These are phyloP conservation scores for Emericellopsis atlantica DNA, from an alignment of 2,329 filamentous ascomycete genomes.

Conservation along the genomic window DNA sequence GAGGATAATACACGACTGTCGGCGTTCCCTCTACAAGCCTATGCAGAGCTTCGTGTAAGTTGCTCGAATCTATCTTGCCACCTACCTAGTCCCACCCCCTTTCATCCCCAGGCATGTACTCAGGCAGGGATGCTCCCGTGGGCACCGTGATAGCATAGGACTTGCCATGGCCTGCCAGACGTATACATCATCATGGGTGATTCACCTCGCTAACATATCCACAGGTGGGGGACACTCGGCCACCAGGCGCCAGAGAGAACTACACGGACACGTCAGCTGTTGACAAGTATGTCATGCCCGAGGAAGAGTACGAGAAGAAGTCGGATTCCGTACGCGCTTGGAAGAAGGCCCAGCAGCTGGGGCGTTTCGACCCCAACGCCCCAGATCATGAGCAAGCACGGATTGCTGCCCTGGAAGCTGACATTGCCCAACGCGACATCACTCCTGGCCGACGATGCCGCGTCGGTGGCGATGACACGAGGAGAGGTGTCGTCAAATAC, in stretches of 20 bases:
- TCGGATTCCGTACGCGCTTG: conserved; percentile 83
- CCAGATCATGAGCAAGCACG: conserved; percentile 62
- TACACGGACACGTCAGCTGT: conserved; percentile 71
- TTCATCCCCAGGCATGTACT: background rate
- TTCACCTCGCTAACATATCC: no score
- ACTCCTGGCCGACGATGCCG: conserved; percentile 49
- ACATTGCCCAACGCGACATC: conserved; percentile 59
- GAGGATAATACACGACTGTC: conserved; percentile 58
- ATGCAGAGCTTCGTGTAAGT: conserved; percentile 73
- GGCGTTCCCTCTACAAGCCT: conserved; percentile 55
- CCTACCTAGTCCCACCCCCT: background rate
- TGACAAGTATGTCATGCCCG: conserved; percentile 83
- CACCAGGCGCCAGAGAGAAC: conserved; percentile 61
- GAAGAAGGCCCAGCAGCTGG: conserved; percentile 93
- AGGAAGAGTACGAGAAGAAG: conserved; percentile 73
- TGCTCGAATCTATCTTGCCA: background rate
- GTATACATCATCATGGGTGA: no score
- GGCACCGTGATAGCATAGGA: no score
- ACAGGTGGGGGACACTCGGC: conserved; percentile 71
- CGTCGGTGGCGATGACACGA: conserved; percentile 53
- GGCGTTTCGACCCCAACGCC: conserved; percentile 83
- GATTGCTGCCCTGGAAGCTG: conserved; percentile 52
- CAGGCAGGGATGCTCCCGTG: no score
- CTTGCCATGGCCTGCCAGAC: no score
- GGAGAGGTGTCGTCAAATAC: conserved; percentile 58